Evolutionary conservation across 768 basidiomycete species (phyloP).

Genomic region (Suillus cothurnatus): DNA sequence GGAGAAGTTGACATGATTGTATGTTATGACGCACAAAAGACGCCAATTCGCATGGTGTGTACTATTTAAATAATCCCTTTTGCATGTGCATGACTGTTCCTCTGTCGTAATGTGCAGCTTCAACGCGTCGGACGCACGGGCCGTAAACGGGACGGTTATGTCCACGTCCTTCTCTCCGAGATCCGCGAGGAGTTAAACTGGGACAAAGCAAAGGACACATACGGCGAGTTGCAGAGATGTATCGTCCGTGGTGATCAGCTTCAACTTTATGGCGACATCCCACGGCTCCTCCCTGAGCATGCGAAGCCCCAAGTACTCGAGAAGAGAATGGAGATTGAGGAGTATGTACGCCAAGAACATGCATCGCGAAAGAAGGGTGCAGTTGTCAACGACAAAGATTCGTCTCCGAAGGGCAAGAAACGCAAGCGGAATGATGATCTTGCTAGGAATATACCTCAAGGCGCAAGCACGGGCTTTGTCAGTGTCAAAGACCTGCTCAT

Average conservation of each 20-base stretch:
- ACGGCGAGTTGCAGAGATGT: slow-evolving; percentile 85
- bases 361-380: slow-evolving; percentile 39
- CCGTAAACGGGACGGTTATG: slow-evolving; percentile 83
- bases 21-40: slow-evolving; percentile 96
- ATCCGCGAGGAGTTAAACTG: slow-evolving; percentile 90
- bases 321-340: slow-evolving; percentile 80
- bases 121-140: slow-evolving; percentile 97
- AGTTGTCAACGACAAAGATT: slow-evolving; percentile 25
- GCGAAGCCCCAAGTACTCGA: slow-evolving; percentile 78
- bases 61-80: not conserved
- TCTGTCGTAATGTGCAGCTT: slow-evolving; percentile 51
- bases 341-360: slow-evolving; percentile 58
- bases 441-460: slow-evolving; percentile 69
- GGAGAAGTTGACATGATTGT: slow-evolving; percentile 96
- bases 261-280: slow-evolving; percentile 92
- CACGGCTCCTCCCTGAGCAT: slow-evolving; percentile 79
- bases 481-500: slow-evolving; percentile 62
- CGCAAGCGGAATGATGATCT: slow-evolving; percentile 72
- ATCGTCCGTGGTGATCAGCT: slow-evolving; percentile 86
- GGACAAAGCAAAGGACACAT: slow-evolving; percentile 82
- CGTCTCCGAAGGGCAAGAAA: slow-evolving; percentile 47
- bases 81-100: slow-evolving; percentile 12
- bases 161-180: slow-evolving; percentile 92
- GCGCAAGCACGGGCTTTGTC: slow-evolving; percentile 75
- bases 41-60: slow-evolving; percentile 92